These are phyloP conservation scores for Ceratocystis alfenasii DNA, from an alignment of 2,329 filamentous ascomycete genomes.

Conservation along the genomic window DNA sequence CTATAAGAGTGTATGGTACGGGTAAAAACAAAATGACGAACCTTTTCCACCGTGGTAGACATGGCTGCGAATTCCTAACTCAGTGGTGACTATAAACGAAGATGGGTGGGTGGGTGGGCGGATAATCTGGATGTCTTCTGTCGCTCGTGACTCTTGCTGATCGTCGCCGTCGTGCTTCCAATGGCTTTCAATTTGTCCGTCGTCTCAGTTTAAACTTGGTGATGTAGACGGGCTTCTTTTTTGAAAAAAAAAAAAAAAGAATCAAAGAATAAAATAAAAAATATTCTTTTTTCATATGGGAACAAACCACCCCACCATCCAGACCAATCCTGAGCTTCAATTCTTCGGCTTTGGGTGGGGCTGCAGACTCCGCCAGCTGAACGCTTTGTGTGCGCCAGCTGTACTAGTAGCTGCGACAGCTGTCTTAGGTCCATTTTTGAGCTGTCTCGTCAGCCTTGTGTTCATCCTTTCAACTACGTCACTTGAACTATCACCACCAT, in stretches of 20 bases:
- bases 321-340: conserved; percentile 11
- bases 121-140: neutral
- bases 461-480: conserved; percentile 1
- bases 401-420: neutral
- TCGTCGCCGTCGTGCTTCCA: neutral
- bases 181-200: no score
- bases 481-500: neutral
- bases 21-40: conserved; percentile 28
- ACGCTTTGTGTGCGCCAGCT: conserved; percentile 8
- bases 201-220: no score
- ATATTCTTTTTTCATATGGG: neutral
- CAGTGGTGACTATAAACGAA: neutral
- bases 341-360: conserved; percentile 1
- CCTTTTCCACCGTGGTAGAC: conserved; percentile 97
- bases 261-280: neutral
- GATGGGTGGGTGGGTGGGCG: neutral
- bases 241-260: neutral
- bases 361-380: neutral
- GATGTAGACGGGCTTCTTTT: neutral
- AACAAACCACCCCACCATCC: conserved; percentile 9
- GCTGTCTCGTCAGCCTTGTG: neutral
- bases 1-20: neutral
- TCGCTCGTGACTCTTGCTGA: neutral
- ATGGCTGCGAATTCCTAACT: conserved; percentile 37
- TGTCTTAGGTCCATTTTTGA: neutral